Percentiles rank a stretch among this genome's conserved stretches.
phyloP scores from a whole-genome alignment of 192 early-diverging fungal genomes.

The Dimargaris verticillata region DNA sequence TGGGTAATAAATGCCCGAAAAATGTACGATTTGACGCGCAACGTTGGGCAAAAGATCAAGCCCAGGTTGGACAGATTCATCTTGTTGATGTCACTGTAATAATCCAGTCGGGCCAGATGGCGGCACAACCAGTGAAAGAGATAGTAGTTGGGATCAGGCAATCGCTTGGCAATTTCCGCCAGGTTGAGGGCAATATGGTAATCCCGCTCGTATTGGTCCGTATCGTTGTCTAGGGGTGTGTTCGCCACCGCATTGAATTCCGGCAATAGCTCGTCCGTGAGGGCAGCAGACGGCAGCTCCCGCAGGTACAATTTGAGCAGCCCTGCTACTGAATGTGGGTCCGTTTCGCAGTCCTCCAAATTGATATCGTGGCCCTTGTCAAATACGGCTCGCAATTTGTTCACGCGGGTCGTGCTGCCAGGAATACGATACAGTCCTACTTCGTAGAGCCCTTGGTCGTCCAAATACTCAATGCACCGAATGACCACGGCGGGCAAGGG shows the following conservation, averaged over 20 bases:
- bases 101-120: slow-evolving; percentile 34
- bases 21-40: slow-evolving; percentile 32
- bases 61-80: slow-evolving; percentile 44
- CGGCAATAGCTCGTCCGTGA: slow-evolving; percentile 15
- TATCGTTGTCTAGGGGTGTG: slow-evolving; percentile 16
- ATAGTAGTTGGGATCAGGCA: slow-evolving; percentile 33
- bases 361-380: slow-evolving; percentile 34
- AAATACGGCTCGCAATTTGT: slow-evolving; percentile 29
- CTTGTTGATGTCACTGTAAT: slow-evolving; percentile 28
- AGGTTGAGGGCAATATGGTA: slow-evolving; percentile 13
- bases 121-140: slow-evolving; percentile 29
- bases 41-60: slow-evolving; percentile 41
- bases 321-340: slow-evolving; percentile 40
- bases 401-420: slow-evolving; percentile 31
- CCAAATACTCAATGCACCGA: slow-evolving; percentile 24
- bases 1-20: slow-evolving; percentile 31
- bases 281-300: slow-evolving; percentile 30
- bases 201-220: slow-evolving; percentile 14
- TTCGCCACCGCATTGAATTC: slow-evolving; percentile 24
- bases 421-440: slow-evolving; percentile 37
- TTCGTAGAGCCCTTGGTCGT: slow-evolving; percentile 29
- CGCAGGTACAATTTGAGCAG: slow-evolving; percentile 40
- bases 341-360: slow-evolving; percentile 21
- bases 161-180: slow-evolving; percentile 21
- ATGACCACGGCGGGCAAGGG: slow-evolving; percentile 19